Evolutionary conservation across 768 basidiomycete genomes (phyloP), one percentile per base, ranked within the genome.

Genomic region (Phaeotremella skinneri): DNA sequence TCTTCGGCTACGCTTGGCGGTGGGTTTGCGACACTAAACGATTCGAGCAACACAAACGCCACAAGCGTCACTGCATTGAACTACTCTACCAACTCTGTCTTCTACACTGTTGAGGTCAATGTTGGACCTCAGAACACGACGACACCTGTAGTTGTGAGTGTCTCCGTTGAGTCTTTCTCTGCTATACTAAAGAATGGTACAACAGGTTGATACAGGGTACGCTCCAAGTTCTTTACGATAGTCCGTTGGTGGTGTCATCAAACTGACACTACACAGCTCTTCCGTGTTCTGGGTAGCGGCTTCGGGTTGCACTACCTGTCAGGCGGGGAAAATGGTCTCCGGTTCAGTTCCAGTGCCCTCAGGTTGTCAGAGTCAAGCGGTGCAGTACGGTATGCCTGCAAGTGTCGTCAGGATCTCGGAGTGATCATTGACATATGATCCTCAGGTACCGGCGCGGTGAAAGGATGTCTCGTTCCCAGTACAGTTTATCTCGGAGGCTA

Each of bases 201-300:
- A 39, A 39, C 37, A 45, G 43, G 43, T 45, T 9, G 43, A 45
- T 23, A 45, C 43, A 23, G 43, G 43, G 43, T 45, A 23, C 13
- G 43, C 21, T 13, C n/a, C n/a, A n/a, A n/a, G 20, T 9, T 7
- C 21, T 45, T 13, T 21, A 45, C 43, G 43, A 13, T 7, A 14
- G 13, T 45, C 43, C 13, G 43, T 9, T 7, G n/a, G n/a, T n/a
- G n/a, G n/a, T n/a, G n/a, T n/a, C n/a, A n/a, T n/a, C 13, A 13
- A 20, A 21, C 43, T 23, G 34, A 45, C 6, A 14, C 11, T 14
- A 45, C 23, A 13, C 43, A 45, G 43, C 13, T 45, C 43, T 23
- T 13, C 43, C 11, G 13, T 14, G 20, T 45, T 45, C 21, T 45
- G 43, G 43, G 43, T 45, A 6, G 43, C 43, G 13, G 43, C 9